Percentiles rank a stretch among this genome's conserved stretches.
Evolutionary conservation across 106 monocot genomes (phyloP).

Genomic region (Dendrobium huoshanense): DNA sequence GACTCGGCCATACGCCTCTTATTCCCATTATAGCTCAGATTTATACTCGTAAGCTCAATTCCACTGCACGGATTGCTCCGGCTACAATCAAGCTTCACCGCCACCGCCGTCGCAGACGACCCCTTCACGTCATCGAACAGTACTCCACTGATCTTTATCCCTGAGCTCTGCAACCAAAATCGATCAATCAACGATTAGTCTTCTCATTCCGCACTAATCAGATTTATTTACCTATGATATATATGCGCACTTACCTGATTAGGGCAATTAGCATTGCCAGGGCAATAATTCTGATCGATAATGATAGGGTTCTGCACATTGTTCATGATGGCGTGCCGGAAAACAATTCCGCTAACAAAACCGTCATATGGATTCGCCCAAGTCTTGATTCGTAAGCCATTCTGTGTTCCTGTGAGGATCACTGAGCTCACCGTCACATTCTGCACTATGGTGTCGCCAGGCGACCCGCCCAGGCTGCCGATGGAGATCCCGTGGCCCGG

Average conservation of each 20-base stretch:
- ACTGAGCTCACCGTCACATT: constrained; percentile 20
- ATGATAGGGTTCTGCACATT: constrained; percentile 21
- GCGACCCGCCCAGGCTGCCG: constrained; percentile 21
- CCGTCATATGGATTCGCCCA: constrained; percentile 17
- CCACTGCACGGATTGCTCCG: constrained; percentile 13
- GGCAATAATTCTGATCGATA: constrained; percentile 29
- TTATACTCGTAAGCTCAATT: constrained; percentile 4
- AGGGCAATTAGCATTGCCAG: constrained; percentile 9
- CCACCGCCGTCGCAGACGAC: constrained; percentile 2
- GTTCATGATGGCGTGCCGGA: constrained; percentile 19
- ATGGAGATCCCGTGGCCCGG: constrained; percentile 40
- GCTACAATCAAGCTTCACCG: constrained; percentile 18
- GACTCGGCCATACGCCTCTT: constrained; percentile 6
- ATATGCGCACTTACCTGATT: constrained; percentile 8
- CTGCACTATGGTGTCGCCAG: constrained; percentile 7
- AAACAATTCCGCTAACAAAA: constrained; percentile 14
- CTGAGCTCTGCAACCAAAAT: constrained; percentile 4
- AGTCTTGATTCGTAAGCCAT: constrained; percentile 23
- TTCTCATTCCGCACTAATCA: neutral
- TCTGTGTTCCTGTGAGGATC: constrained; percentile 10
- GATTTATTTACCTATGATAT: neutral
- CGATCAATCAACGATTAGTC: neutral
- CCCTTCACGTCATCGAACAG: constrained; percentile 7
- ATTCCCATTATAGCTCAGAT: neutral
- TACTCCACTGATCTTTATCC: constrained; percentile 10